These are phyloP conservation scores for Floccularia luteovirens DNA, from an alignment of 768 basidiomycete genomes.

Conservation along the genomic window DNA sequence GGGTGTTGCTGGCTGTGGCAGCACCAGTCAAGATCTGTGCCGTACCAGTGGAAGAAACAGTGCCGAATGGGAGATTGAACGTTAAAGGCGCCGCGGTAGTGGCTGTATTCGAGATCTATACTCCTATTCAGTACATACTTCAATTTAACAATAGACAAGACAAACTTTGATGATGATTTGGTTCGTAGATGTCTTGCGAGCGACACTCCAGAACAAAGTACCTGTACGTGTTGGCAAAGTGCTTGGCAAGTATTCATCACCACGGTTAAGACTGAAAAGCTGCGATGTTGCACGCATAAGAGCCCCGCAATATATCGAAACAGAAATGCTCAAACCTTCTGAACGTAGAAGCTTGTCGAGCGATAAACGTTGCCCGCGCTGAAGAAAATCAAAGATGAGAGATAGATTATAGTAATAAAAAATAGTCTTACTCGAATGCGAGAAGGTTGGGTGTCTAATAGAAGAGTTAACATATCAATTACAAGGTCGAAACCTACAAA, in stretches of 20 bases:
- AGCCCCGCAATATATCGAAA: neutral
- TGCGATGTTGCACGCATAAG: too few species aligned
- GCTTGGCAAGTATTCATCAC: conserved; percentile 57
- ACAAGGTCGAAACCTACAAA: neutral
- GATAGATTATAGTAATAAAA: neutral
- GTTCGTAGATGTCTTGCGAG: conserved; percentile 24
- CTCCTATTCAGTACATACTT: neutral
- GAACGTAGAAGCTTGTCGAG: conserved; percentile 59
- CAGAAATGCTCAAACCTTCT: conserved; percentile 32
- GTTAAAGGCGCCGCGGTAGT: conserved; percentile 29
- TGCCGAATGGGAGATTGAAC: conserved; percentile 49
- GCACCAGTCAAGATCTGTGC: conserved; percentile 44
- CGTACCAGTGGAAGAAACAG: conserved; percentile 34
- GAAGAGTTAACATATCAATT: neutral
- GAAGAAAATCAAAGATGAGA: neutral
- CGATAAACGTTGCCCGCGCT: conserved; percentile 46
- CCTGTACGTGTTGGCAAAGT: conserved; percentile 42
- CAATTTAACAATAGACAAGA: neutral
- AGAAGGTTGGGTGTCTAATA: conserved; percentile 52
- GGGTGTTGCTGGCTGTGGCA: conserved; percentile 47
- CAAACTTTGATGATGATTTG: conserved; percentile 54
- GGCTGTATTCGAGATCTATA: conserved; percentile 49
- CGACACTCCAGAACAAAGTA: conserved; percentile 58
- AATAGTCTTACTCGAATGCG: conserved; percentile 44
- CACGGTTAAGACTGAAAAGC: conserved; percentile 61